Evolutionary conservation across 2,329 filamentous ascomycete species (phyloP).

Genomic region (Magnaporthales sp.): DNA sequence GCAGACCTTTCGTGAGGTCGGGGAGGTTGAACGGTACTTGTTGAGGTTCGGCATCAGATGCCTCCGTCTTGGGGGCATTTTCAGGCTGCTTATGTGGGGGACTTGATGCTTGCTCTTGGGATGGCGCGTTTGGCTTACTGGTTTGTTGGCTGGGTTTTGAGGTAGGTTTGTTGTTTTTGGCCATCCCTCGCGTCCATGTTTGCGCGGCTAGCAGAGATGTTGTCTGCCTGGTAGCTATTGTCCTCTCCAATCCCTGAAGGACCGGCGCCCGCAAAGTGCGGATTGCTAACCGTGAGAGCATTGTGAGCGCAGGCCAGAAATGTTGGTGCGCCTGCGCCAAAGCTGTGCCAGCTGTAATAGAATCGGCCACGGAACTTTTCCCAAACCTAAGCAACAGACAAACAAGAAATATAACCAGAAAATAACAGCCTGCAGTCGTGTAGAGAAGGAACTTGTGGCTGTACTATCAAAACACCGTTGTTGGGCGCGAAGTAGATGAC

Average conservation of each 20-base stretch:
- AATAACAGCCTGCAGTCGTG: background rate
- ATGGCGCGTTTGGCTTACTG: background rate
- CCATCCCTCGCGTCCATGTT: slow-evolving; percentile 4
- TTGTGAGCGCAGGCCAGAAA: background rate
- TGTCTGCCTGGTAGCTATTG: background rate
- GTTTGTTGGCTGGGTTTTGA: background rate
- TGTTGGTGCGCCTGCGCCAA: background rate
- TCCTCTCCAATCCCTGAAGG: background rate
- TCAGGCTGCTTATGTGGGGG: background rate
- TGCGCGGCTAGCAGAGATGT: background rate
- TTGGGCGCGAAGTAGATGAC: background rate
- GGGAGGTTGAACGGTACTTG: slow-evolving; percentile 57
- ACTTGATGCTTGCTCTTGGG: background rate
- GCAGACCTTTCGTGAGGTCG: slow-evolving; percentile 89
- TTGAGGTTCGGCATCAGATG: slow-evolving; percentile 1
- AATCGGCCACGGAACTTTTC: background rate
- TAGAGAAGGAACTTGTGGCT: background rate
- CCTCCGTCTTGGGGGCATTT: background rate
- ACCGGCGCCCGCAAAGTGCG: slow-evolving; percentile 2
- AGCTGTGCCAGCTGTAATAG: background rate
- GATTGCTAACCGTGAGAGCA: slow-evolving; percentile 3
- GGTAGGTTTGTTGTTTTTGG: slow-evolving; percentile 3
- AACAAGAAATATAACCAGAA: background rate
- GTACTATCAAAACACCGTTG: background rate
- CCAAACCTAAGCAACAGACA: background rate